phyloP scores from a whole-genome alignment of 1,284 basidiomycete genomes.

The Calocybe gambosa region DNA sequence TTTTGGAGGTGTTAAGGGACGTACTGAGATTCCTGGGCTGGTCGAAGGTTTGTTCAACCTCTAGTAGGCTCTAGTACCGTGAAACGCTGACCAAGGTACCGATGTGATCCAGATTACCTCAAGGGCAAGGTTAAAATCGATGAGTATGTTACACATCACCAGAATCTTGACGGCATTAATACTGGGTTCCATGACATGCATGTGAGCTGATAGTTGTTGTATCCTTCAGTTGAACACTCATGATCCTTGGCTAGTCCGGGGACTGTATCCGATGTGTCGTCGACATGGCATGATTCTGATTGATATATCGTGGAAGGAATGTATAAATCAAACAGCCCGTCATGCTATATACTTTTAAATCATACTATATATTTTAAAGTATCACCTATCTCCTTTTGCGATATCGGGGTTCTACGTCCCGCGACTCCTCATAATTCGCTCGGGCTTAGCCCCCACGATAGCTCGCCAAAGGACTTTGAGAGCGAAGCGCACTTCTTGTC shows the following conservation, averaged over 20 bases:
- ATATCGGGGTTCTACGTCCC: slow-evolving; percentile 30
- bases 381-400: neutral
- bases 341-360: slow-evolving; percentile 8
- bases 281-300: slow-evolving; percentile 51
- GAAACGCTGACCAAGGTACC: neutral
- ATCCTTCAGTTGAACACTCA: slow-evolving; percentile 3
- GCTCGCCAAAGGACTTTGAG: slow-evolving; percentile 63
- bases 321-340: neutral
- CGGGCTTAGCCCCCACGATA: slow-evolving; percentile 50
- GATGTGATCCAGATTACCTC: slow-evolving; percentile 54
- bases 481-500: slow-evolving; percentile 60
- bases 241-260: slow-evolving; percentile 49
- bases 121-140: slow-evolving; percentile 75
- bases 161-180: slow-evolving; percentile 77
- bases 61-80: neutral
- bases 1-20: slow-evolving; percentile 97
- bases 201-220: slow-evolving; percentile 43
- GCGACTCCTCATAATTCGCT: slow-evolving; percentile 44
- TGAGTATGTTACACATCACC: slow-evolving; percentile 84
- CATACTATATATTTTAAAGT: slow-evolving; percentile 3
- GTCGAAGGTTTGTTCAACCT: slow-evolving; percentile 57
- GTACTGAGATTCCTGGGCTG: slow-evolving; percentile 88
- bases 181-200: slow-evolving; percentile 94
- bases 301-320: slow-evolving; percentile 1
- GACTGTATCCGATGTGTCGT: slow-evolving; percentile 92